Base-by-base conservation (phyloP, 805 yeast genomes). In the Candida michaelii region DNA sequence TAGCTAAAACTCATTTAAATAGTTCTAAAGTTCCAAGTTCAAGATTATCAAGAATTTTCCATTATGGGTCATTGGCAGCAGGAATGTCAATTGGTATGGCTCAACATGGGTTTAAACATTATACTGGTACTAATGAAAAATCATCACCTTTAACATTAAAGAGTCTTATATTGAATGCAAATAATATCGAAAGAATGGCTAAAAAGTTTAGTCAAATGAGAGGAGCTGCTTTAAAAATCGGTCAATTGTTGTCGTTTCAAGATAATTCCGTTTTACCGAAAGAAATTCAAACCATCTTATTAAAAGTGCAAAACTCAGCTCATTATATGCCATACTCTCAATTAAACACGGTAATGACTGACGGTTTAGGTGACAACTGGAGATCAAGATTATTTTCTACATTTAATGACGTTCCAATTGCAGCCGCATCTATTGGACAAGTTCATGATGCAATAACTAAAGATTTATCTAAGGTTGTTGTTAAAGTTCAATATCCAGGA, bases 181-280 rank as follows among this genome's bases (percentile, higher is more conserved):
- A 78, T 13, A 93, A 91, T 61, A 82, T 93, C 32, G 96, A 91
- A 54, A 65, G 95, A 40, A 79, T 93, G 71, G 95, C 96, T 10
- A 81, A 80, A 53, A 89, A 89, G 60, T 80, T 93, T 53, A 80
- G 93, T 39, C 82, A 87, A 57, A 93, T 93, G 99, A 77, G 99
- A 58, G 99, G 99, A n/a, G 99, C 98, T 2, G 99, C 99, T 2
- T 72, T 93, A 58, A 93, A 93, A 58, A 77, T 93, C 43, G 99
- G 99, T n/a, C 99, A 93, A 65, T 80, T 93, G 85, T 69, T 93
- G 63, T 88, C 97, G 2, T 91, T 93, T 62, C 99, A 93, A 64
- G 98, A 91, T 60, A 81, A 84, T 46, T 75, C 86, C 23, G 80
- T 91, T 25, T 66, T 91, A 31, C 98, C 99, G 1, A 73, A 76